Evolutionary conservation across 1,284 basidiomycete genomes (phyloP), one percentile per base, ranked within the genome.

Genomic region (Malassezia nana): DNA sequence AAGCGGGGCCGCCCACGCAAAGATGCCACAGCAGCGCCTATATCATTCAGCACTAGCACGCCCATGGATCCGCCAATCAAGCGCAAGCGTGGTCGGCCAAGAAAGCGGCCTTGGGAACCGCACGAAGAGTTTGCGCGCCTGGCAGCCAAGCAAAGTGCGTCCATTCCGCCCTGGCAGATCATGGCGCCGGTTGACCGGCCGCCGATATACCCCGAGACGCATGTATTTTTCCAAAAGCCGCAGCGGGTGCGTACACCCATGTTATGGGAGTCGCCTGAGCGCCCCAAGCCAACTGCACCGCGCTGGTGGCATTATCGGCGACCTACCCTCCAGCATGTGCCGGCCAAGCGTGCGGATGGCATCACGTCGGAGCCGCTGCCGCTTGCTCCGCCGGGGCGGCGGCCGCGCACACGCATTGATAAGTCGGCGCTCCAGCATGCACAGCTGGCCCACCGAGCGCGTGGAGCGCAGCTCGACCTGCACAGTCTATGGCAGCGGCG

Each of bases 191-290:
- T 44, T 16, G 54, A 56, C 26, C 48, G 48, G 2, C 54, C 54
- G n/a, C 54, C 54, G 2, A 13, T 29, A 25, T 56, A 51, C 38
- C 54, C 54, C 25, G 54, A 56, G 31, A 56, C 54, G n/a, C 54
- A 56, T 28, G 38, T 56, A 1, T 33, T 46, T 25, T 18, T 56
- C 24, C 22, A n/a, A 8, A 20, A 12, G 6, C 32, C 40, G 13
- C 52, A 24, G 9, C 26, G 16, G 26, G 7, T 6, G 6, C 28
- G 29, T 15, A 32, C 41, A 24, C 35, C 30, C 13, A 24, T 25
- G 43, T 8, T 44, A 18, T 50, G 46, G 43, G 26, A 39, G 16
- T 55, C 48, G 10, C 53, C 53, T 2, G 41, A 40, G 25, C 44
- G 32, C 1, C 52, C 46, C 10, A 38, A n/a, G 16, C 38, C 52